Evolutionary conservation across 176 grass and related monocot species (phyloP), one percentile per base, ranked within the genome.

Genomic region (Chrysopogon serrulatus): DNA sequence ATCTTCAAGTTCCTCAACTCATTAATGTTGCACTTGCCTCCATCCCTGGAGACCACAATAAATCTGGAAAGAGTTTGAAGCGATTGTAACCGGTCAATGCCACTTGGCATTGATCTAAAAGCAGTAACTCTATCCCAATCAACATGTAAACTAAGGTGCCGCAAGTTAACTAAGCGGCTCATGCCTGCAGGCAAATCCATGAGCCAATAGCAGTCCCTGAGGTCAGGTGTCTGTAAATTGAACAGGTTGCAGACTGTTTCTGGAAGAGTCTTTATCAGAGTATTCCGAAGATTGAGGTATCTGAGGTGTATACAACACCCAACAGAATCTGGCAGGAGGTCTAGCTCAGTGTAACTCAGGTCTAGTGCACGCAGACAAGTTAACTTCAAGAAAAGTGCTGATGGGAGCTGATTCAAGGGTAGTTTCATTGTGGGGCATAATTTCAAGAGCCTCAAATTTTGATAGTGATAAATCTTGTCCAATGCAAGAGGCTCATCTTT

Each of bases 61-160:
- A 91, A 91, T 47, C 89, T 88, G 23, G 80, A 84, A 60, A 94
- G 75, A 60, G 92, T 89, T 56, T 72, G 80, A 56, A 91, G 80
- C 65, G 82, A 66, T 3, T 65, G 32, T 49, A 84, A 67, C 32
- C 65, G 65, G 43, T 84, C 71, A 66, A 84, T 75, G 43, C 43
- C 43, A 6, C 42, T 28, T 5, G 82, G 82, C 57, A 84, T 76
- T 53, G 82, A 84, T 40, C n/a, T 54, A 42, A 85, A 77, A 78
- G 88, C 14, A 7, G 62, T 87, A 60, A 75, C 65, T 49, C 71
- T 76, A 6, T 89, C 80, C 92, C 92, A 94, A 21, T 94, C 83
- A 43, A 91, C 44, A 78, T 87, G 79, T 68, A 94, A 80, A 70
- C 62, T 67, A 56, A 89, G 83, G 86, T 94, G 89, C 35, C 65